These are phyloP conservation scores for Psidium friedrichsthalianum DNA, from an alignment of 345 rosid genomes.

Conservation along the genomic window DNA sequence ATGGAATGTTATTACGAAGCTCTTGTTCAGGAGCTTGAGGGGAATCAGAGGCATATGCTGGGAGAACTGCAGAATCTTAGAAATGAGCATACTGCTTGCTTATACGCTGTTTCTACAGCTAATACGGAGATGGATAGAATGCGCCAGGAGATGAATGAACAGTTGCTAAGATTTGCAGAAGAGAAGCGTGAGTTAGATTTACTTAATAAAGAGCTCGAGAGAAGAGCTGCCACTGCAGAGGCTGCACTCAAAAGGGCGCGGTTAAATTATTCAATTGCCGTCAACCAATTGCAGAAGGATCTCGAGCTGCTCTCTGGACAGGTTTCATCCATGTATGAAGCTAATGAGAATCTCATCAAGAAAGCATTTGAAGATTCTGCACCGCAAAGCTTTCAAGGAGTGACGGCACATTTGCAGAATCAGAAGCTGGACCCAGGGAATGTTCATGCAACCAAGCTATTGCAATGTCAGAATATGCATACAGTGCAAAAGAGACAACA, in stretches of 20 bases:
- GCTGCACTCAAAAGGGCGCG: conserved; percentile 94
- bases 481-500: conserved; percentile 36
- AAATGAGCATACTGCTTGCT: conserved; percentile 75
- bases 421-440: conserved; percentile 14
- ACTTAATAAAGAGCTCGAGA: conserved; percentile 67
- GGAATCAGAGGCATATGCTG: conserved; percentile 85
- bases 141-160: conserved; percentile 52
- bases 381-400: conserved; percentile 24
- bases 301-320: conserved; percentile 86
- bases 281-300: conserved; percentile 88
- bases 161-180: conserved; percentile 44
- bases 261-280: conserved; percentile 89
- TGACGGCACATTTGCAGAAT: conserved; percentile 14
- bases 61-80: conserved; percentile 86
- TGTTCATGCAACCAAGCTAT: conserved; percentile 7
- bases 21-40: conserved; percentile 95
- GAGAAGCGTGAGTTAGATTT: conserved; percentile 58
- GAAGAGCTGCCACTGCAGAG: conserved; percentile 70
- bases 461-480: conserved; percentile 31
- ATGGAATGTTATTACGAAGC: conserved; percentile 98
- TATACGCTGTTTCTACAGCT: conserved; percentile 56
- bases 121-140: conserved; percentile 77
- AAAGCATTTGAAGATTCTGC: conserved; percentile 63
- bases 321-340: conserved; percentile 83
- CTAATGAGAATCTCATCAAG: conserved; percentile 82